Conservation (phyloP, 164 flowering plant species). For the Piper longum region DNA sequence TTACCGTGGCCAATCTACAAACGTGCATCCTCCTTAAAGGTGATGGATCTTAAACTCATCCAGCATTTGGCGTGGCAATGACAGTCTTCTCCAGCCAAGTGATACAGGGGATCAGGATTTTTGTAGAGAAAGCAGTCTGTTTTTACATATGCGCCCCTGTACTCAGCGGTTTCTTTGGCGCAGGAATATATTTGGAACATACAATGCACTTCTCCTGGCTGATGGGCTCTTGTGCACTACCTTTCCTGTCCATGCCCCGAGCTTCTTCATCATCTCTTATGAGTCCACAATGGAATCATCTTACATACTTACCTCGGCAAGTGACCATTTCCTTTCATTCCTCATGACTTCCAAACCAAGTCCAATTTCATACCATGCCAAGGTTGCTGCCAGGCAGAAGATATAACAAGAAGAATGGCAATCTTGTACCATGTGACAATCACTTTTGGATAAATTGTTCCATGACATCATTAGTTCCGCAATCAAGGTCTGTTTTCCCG, state of each 20-base stretch:
- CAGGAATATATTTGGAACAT: slow-evolving; percentile 67
- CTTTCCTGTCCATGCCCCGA: slow-evolving; percentile 41
- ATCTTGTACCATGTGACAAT: slow-evolving; percentile 58
- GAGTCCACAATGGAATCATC: slow-evolving; percentile 44
- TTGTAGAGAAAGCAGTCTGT: slow-evolving; percentile 14
- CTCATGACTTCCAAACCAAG: slow-evolving; percentile 39
- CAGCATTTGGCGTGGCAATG: slow-evolving; percentile 6
- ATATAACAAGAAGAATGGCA: slow-evolving; percentile 43
- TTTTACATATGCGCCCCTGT: slow-evolving; percentile 44
- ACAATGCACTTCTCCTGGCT: slow-evolving; percentile 38
- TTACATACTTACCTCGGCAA: slow-evolving; percentile 27
- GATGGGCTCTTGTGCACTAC: slow-evolving; percentile 55
- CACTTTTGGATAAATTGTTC: slow-evolving; percentile 64
- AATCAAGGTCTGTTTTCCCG: slow-evolving; percentile 81
- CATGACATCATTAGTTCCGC: slow-evolving; percentile 67
- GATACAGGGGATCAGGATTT: slow-evolving; percentile 12
- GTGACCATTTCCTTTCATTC: slow-evolving; percentile 41
- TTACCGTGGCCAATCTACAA: background rate
- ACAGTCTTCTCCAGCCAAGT: slow-evolving; percentile 10
- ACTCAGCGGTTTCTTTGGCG: slow-evolving; percentile 88
- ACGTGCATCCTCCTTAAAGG: slow-evolving; percentile 5
- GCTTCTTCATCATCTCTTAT: slow-evolving; percentile 38
- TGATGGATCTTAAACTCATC: slow-evolving; percentile 7
- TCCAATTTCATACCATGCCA: slow-evolving; percentile 37
- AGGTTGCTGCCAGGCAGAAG: slow-evolving; percentile 36